phyloP scores from a whole-genome alignment of 2,329 filamentous ascomycete genomes.

The Calcarisporium arbuscula region DNA sequence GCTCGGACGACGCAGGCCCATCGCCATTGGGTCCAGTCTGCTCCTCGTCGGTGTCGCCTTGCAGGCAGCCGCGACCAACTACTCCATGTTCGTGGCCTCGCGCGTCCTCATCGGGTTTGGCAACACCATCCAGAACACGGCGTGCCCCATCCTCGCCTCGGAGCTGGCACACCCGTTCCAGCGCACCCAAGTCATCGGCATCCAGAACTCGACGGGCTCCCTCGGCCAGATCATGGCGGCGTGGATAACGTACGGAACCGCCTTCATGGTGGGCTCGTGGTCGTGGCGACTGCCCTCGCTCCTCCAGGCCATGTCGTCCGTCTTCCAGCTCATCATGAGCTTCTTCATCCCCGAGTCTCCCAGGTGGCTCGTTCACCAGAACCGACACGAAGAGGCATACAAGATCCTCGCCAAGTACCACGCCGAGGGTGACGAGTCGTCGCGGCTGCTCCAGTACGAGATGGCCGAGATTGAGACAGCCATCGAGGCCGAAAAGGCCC shows the following conservation, averaged over 20 bases:
- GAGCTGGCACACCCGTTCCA: constrained; percentile 1
- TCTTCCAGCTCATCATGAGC: neutral
- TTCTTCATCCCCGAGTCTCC: neutral
- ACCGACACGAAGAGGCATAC: constrained; percentile 40
- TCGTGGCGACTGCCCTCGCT: constrained; percentile 47
- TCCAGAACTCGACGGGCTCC: neutral
- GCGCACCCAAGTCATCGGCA: constrained; percentile 1
- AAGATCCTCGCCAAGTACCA: neutral
- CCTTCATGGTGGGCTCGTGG: no score
- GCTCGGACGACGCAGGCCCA: constrained; percentile 4
- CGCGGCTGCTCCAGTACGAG: neutral
- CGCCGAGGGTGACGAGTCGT: neutral
- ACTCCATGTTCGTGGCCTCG: neutral
- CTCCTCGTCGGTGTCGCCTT: neutral
- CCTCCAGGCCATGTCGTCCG: constrained; percentile 40
- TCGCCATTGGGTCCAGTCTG: neutral
- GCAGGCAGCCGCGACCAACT: neutral
- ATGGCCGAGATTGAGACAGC: neutral
- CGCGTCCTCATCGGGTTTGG: no score
- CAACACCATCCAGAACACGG: neutral
- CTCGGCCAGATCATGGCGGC: neutral
- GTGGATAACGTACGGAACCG: neutral
- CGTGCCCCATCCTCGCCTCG: neutral
- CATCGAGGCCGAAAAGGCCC: neutral
- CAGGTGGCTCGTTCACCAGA: constrained; percentile 45